Evolutionary conservation across 495 filamentous ascomycete species (phyloP), one percentile per base, ranked within the genome.

Genomic region (Hypoxylon fuscum): DNA sequence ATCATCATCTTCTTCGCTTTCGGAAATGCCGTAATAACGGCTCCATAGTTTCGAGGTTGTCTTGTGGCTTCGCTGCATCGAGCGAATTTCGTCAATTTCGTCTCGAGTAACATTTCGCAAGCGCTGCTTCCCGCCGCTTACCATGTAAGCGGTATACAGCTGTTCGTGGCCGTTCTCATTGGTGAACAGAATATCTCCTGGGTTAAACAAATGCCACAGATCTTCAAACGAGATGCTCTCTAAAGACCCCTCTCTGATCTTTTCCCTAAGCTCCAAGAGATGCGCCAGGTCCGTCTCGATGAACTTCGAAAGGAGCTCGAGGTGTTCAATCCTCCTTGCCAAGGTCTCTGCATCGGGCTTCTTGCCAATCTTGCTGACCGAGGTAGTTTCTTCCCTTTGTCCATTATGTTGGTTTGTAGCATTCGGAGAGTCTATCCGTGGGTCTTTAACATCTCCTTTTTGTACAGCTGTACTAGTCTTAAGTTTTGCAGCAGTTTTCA

Each of bases 181-280:
- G 2, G 70, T 61, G 29, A 68, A 62, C 17, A 74, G 63, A 2
- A 61, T 15, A 12, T 68, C 65, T 8, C 77, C 77, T 7, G 72
- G 69, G 17, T 51, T 51, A 53, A 78, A 80, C 2, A 80, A 60
- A 43, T 79, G 67, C 72, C 74, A 80, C 6, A 80, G 37, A 43
- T 80, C 74, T 9, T 65, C 55, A 45, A 75, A 80, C 7, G 27
- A 20, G 9, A 68, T 58, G 6, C n/a, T 23, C 22, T 60, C 43
- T 4, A 68, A 18, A 10, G 59, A 34, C 2, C 50, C 44, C 1
- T 56, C 49, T 18, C 44, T 32, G 8, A 64, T 44, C 22, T 45
- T 22, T 4, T 9, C 14, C 12, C 56, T 43, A 10, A 68, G 14
- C 15, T 20, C 40, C 0, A 68, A 20, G 5, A 45, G n/a, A 20